These are phyloP conservation scores for Zygnema circumcarinatum DNA, from an alignment of 139 green algal genomes.

Conservation along the genomic window DNA sequence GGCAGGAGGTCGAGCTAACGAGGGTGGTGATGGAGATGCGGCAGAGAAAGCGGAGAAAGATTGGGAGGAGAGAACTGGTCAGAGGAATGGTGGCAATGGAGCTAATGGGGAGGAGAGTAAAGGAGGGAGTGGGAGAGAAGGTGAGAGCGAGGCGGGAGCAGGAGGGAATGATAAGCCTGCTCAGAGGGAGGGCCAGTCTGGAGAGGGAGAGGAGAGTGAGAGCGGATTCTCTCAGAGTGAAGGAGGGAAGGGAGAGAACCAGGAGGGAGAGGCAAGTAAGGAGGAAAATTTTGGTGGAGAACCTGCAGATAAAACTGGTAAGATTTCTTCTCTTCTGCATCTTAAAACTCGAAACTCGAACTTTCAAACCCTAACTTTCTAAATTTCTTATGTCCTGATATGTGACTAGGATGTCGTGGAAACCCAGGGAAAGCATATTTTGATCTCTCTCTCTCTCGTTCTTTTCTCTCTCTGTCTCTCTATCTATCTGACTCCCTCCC, in stretches of 20 bases:
- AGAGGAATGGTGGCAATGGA: conserved; percentile 2
- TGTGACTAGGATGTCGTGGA: background rate
- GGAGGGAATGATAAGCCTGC: background rate
- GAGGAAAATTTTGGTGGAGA: background rate
- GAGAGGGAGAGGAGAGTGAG: background rate
- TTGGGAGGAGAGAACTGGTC: background rate
- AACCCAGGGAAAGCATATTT: background rate
- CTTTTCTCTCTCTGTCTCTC: background rate
- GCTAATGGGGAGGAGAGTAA: background rate
- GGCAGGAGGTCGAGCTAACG: background rate
- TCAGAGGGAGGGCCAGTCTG: background rate
- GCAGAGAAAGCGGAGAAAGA: background rate
- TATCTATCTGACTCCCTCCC: background rate
- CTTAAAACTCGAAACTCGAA: too few species aligned
- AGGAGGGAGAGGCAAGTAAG: background rate
- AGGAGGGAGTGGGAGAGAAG: background rate
- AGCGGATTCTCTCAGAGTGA: background rate
- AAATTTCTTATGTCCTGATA: background rate
- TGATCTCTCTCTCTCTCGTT: background rate
- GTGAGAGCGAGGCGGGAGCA: background rate
- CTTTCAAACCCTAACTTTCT: background rate
- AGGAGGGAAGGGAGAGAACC: background rate
- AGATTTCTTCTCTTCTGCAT: too few species aligned
- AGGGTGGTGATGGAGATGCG: background rate
- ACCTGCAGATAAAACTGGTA: too few species aligned